phyloP scores from a whole-genome alignment of 148 eudicot genomes.

The Camellia sinensis region DNA sequence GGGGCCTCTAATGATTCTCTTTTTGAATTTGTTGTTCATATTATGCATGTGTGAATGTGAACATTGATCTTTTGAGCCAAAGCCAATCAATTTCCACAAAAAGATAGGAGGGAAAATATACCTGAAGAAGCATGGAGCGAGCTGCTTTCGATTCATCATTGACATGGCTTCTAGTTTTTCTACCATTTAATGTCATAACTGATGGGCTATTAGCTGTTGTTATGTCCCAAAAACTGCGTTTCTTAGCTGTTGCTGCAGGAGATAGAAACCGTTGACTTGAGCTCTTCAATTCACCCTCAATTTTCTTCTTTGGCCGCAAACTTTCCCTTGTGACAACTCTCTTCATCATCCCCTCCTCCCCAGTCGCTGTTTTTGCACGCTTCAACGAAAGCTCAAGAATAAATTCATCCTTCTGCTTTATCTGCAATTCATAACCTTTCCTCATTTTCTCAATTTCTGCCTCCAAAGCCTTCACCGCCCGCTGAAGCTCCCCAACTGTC shows the following conservation, averaged over 20 bases:
- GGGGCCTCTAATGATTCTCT: no score
- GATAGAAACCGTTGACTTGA: slow-evolving; percentile 58
- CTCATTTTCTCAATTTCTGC: slow-evolving; percentile 58
- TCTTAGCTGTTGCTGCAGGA: slow-evolving; percentile 67
- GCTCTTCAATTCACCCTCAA: slow-evolving; percentile 51
- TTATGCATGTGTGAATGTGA: no score
- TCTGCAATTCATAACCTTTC: slow-evolving; percentile 54
- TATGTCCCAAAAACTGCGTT: slow-evolving; percentile 87
- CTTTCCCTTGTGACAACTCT: slow-evolving; percentile 51
- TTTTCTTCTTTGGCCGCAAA: slow-evolving; percentile 43
- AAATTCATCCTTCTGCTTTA: slow-evolving; percentile 62
- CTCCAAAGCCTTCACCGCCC: slow-evolving; percentile 55
- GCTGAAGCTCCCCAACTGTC: slow-evolving; percentile 52
- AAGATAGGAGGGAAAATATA: slow-evolving; percentile 15
- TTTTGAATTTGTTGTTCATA: no score
- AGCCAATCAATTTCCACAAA: neutral
- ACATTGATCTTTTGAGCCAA: no score
- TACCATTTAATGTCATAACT: slow-evolving; percentile 50
- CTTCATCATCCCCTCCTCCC: slow-evolving; percentile 31
- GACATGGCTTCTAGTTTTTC: slow-evolving; percentile 73
- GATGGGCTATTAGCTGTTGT: slow-evolving; percentile 88
- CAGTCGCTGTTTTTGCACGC: slow-evolving; percentile 18
- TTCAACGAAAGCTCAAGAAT: slow-evolving; percentile 54
- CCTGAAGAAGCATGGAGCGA: slow-evolving; percentile 94
- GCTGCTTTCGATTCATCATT: slow-evolving; percentile 37